phyloP scores from a whole-genome alignment of 2,329 filamentous ascomycete species.

The Pestalotiopsis sp. region DNA sequence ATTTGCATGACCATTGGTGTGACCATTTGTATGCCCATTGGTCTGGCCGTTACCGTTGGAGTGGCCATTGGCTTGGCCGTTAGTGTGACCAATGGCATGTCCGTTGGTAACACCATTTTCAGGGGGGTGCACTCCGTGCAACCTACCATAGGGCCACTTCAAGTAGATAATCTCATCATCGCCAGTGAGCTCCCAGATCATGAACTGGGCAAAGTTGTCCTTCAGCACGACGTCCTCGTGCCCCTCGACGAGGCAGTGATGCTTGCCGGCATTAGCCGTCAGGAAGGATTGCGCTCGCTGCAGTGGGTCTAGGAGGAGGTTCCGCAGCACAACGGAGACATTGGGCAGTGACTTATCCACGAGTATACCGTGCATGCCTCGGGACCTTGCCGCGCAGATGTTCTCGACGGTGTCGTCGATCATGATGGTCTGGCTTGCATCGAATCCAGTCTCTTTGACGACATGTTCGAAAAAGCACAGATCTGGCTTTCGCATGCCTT shows the following conservation, averaged over 20 bases:
- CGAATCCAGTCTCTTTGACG: constrained; percentile 16
- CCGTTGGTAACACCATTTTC: too few relatives aligned
- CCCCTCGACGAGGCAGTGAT: constrained; percentile 28
- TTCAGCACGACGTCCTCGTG: constrained; percentile 27
- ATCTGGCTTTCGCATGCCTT: constrained; percentile 27
- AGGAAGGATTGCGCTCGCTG: constrained; percentile 16
- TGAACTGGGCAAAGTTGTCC: constrained; percentile 37
- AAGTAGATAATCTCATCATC: constrained; percentile 21
- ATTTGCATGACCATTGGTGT: not conserved
- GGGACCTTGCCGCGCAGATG: constrained; percentile 23
- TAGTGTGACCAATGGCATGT: too few relatives aligned
- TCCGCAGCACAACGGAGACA: not conserved
- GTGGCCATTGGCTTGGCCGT: too few relatives aligned
- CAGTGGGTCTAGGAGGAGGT: constrained; percentile 16
- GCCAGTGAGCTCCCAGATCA: constrained; percentile 39
- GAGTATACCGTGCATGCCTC: constrained; percentile 16
- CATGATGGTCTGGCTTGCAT: constrained; percentile 19
- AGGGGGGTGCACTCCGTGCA: not conserved
- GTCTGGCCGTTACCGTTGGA: not conserved
- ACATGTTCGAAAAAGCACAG: constrained; percentile 23
- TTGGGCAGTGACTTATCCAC: not conserved
- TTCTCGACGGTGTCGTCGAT: constrained; percentile 23
- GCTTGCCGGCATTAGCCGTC: constrained; percentile 16
- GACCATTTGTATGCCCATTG: not conserved
- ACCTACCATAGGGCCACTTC: constrained; percentile 18